Evolutionary conservation across 306 rosid species (phyloP), one percentile per base, ranked within the genome.

Genomic region (Lathyrus oleraceus): DNA sequence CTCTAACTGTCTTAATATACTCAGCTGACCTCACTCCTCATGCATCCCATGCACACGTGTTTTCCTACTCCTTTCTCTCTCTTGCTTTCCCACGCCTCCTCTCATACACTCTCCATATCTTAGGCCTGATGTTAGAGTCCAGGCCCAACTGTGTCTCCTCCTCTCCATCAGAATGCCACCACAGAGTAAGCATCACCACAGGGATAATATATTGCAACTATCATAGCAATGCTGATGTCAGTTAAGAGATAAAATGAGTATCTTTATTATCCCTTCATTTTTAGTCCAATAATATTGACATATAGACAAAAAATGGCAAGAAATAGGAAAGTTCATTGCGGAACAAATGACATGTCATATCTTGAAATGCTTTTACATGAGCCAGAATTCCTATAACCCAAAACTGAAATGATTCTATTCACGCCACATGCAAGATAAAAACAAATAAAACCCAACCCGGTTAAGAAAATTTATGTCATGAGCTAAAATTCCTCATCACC

Each of bases 101-200:
- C n/a, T n/a, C n/a, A n/a, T n/a, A n/a, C n/a, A n/a, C n/a, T n/a
- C n/a, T n/a, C n/a, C n/a, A n/a, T n/a, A n/a, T n/a, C n/a, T n/a
- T n/a, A n/a, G n/a, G n/a, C n/a, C n/a, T n/a, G n/a, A n/a, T n/a
- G n/a, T n/a, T n/a, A n/a, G n/a, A n/a, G n/a, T n/a, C n/a, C n/a
- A n/a, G n/a, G n/a, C n/a, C n/a, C n/a, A n/a, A n/a, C n/a, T n/a
- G n/a, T n/a, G n/a, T n/a, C n/a, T n/a, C n/a, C n/a, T n/a, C n/a
- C n/a, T n/a, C n/a, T n/a, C n/a, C n/a, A n/a, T n/a, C n/a, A n/a
- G n/a, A n/a, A 76, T 67, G 77, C 72, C 73, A 67, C 35, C 23
- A 43, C 45, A 56, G 39, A 58, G 1, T 73, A 20, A 82, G 67
- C 36, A 72, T 8, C 76, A 48, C 57, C 48, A 59, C 67, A 49